Percentiles rank a stretch among this genome's conserved stretches.
Evolutionary conservation across 2,329 filamentous ascomycete species (phyloP).

Genomic region (Sphaerulina musiva): DNA sequence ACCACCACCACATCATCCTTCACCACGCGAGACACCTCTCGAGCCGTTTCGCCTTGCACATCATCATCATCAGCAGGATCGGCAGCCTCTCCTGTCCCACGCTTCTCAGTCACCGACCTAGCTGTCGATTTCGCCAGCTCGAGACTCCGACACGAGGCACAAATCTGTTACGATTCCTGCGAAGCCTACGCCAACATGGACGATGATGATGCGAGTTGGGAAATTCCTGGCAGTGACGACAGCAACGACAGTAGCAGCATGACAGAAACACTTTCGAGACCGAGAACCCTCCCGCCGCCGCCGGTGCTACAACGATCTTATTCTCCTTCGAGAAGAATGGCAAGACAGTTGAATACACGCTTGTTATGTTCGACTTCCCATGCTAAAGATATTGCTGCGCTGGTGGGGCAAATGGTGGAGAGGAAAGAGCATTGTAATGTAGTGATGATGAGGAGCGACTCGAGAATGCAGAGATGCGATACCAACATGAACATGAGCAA

Average conservation of each 20-base stretch:
- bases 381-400: constrained; percentile 37
- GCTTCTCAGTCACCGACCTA: constrained; percentile 31
- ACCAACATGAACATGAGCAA: background rate
- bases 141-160: constrained; percentile 25
- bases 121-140: constrained; percentile 27
- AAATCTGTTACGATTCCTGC: constrained; percentile 32
- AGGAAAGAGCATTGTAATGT: constrained; percentile 38
- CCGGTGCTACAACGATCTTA: constrained; percentile 19
- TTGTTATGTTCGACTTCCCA: constrained; percentile 38
- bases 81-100: constrained; percentile 20
- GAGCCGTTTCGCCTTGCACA: constrained; percentile 33
- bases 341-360: constrained; percentile 38
- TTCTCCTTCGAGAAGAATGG: constrained; percentile 35
- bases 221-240: constrained; percentile 13
- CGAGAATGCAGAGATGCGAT: background rate
- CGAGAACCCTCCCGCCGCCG: constrained; percentile 10
- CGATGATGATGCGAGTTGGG: constrained; percentile 29
- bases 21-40: constrained; percentile 21
- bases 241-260: constrained; percentile 2
- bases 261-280: constrained; percentile 4
- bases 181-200: constrained; percentile 30
- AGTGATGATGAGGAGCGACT: background rate
- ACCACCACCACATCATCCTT: background rate
- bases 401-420: constrained; percentile 40
- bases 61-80: constrained; percentile 1